Base-by-base conservation (phyloP, 139 green algal genomes). In the Auxenochlorella pyrenoidosa region DNA sequence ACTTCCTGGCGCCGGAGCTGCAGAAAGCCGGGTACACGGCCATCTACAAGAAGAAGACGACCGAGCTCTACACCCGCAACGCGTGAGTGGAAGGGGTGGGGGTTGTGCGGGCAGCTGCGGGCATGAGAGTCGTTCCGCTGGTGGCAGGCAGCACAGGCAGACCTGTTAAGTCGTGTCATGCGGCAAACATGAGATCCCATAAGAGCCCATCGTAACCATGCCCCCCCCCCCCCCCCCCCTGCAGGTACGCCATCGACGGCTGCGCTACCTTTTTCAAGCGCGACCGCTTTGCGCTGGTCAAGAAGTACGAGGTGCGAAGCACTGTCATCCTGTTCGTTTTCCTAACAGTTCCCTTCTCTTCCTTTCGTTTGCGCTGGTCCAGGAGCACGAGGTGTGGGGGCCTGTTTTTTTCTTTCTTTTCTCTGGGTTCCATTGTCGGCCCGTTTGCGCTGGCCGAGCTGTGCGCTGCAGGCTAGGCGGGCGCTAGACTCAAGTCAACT, bases 41-140 rank as follows among this genome's bases (percentile, higher is more conserved):
- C 81, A 97, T 99, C 84, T 99, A 98, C 94, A 99, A 99, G 94
- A 98, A 98, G 94, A 99, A 99, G 91, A 99, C 97, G 12, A 94
- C 93, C 15, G 96, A 99, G 92, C 90, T 99, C 47, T 98, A 95
- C 89, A 96, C 94, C 0, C 91, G 90, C 65, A 91, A 93, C 51
- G 43, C 83, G 21, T 68, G 96, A 95, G 80, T 34, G 38, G 66
- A 72, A 18, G n/a, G 32, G 30, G 6, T 73, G 30, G 30, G 4
- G 30, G 5, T 21, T 73, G 15, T 5, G 1, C 16, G 24, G 8
- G 4, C 59, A 28, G 22, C 3, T 32, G 59, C 59, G 47, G 47
- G 8, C 47, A 54, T 6, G 10, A 10, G 47, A 54, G 6, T 10
- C 47, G 47, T 54, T 54, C 47, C 47, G 10, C 6, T 54, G 47